These are phyloP conservation scores for Globisporangium splendens DNA, from an alignment of 352 stramenopile genomes.

Conservation along the genomic window DNA sequence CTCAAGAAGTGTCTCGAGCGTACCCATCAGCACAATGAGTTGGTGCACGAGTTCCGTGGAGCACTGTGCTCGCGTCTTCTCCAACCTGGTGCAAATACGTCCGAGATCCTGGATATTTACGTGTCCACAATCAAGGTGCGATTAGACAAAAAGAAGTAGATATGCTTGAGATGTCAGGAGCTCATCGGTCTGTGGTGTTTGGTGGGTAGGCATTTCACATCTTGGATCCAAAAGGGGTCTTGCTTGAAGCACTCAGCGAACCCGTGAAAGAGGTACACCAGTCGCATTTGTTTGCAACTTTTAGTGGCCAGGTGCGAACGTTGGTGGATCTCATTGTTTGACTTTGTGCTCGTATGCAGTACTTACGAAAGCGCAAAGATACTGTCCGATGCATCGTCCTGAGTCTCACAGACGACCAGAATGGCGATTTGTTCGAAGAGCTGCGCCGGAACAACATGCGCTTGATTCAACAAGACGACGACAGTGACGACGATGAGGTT, in stretches of 20 bases:
- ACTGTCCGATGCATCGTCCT: slow-evolving; percentile 97
- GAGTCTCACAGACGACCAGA: slow-evolving; percentile 86
- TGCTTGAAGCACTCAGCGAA: slow-evolving; percentile 83
- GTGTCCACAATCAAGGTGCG: slow-evolving; percentile 94
- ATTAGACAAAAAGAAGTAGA: too few species aligned
- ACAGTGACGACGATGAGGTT: slow-evolving; percentile 92
- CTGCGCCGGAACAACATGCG: slow-evolving; percentile 90
- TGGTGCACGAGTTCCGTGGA: slow-evolving; percentile 74
- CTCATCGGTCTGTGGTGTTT: not conserved
- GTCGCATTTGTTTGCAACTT: too few species aligned
- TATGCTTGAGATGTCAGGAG: not conserved
- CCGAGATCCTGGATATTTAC: slow-evolving; percentile 97
- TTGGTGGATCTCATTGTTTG: not conserved
- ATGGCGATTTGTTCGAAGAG: slow-evolving; percentile 95
- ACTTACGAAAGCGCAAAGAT: slow-evolving; percentile 92
- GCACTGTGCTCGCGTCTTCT: slow-evolving; percentile 87
- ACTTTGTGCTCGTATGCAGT: slow-evolving; percentile 35
- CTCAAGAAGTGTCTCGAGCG: slow-evolving; percentile 71
- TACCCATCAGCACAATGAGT: slow-evolving; percentile 80
- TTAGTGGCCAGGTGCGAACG: too few species aligned
- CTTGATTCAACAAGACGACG: slow-evolving; percentile 90
- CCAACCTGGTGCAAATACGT: slow-evolving; percentile 94
- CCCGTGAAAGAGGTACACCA: slow-evolving; percentile 61
- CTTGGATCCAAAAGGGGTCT: slow-evolving; percentile 89
- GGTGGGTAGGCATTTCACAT: slow-evolving; percentile 79